Evolutionary conservation across 495 filamentous ascomycete species (phyloP), one percentile per base, ranked within the genome.

Genomic region (Zalerion maritima): DNA sequence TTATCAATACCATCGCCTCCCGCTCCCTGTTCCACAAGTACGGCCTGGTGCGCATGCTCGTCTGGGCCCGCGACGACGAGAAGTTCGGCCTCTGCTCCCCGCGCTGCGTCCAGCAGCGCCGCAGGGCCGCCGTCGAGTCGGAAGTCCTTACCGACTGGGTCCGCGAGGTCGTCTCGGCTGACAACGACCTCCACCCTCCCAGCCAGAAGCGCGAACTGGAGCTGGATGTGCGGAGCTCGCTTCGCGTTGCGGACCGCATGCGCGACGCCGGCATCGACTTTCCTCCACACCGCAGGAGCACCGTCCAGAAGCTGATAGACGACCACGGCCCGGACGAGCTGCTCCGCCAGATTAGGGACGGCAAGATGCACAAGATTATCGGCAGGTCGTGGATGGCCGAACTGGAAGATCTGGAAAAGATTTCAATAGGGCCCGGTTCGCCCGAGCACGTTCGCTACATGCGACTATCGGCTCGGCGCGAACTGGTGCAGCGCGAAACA

Each of bases 1-100:
- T 75, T 28, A 46, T 71, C 18, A 31, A 35, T 9, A 40, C 57
- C 14, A 54, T 68, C 25, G 51, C 58, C 28, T 32, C 38, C 3
- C 40, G 50, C 11, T 35, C 43, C 2, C 45, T 66, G 11, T 69
- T 77, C 30, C 74, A 80, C 25, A 54, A 45, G 12, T 74, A 72
- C 36, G 75, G 84, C 6, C 64, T 68, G 5, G 73, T 87, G 5
- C 69, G 83, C 29, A 69, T 86, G 54, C 54, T 94, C 3, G 37
- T 79, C 16, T 76, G 78, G 66, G 27, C 67, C 4, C 45, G 52
- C 0, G 45, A 66, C 18, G 36, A 49, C 0, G 75, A 80, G 14
- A 67, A 60, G 26, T 22, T 65, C 4, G 20, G 75, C 3, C 4
- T 57, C 0, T n/a, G n/a, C n/a, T 6, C 62, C 13, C 80, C 84